Percentiles rank a stretch among this genome's conserved stretches.
Conservation (phyloP, 1,284 basidiomycete genomes). For the Meripilus lineatus region DNA sequence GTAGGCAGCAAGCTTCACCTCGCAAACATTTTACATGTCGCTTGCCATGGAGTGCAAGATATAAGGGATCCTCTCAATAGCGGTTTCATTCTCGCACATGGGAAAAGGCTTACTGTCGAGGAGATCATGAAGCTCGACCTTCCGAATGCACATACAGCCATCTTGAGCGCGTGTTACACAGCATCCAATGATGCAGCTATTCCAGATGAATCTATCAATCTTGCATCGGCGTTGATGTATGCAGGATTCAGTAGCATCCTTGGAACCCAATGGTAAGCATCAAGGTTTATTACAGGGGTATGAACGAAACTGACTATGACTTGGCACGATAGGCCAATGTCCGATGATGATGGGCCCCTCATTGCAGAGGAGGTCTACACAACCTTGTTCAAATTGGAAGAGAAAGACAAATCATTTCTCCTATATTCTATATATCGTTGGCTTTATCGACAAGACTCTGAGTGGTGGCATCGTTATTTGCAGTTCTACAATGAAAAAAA, state of each 20-base stretch:
- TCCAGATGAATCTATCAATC: conserved; percentile 9
- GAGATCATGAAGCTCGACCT: conserved; percentile 3
- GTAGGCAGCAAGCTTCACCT: background rate
- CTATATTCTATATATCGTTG: no score
- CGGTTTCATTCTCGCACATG: conserved; percentile 8
- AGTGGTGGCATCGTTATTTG: no score
- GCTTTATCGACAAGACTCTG: no score
- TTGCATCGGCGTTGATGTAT: conserved; percentile 9
- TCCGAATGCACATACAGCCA: conserved; percentile 2
- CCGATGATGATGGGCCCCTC: no score
- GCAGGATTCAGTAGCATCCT: conserved; percentile 9
- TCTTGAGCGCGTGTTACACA: no score
- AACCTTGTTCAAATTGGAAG: no score
- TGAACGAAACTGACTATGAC: no score
- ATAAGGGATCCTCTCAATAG: conserved; percentile 5
- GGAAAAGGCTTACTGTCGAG: conserved; percentile 7
- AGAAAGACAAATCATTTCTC: no score
- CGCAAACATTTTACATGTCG: conserved; percentile 8
- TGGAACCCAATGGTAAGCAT: conserved; percentile 11
- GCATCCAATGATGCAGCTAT: conserved; percentile 2
- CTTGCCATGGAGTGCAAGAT: conserved; percentile 11
- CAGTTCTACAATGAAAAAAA: no score
- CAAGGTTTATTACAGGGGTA: no score
- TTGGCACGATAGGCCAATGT: no score
- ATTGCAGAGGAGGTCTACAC: no score